These are phyloP conservation scores for Dillenia turbinata DNA, from an alignment of 164 flowering plant species.

Conservation along the genomic window DNA sequence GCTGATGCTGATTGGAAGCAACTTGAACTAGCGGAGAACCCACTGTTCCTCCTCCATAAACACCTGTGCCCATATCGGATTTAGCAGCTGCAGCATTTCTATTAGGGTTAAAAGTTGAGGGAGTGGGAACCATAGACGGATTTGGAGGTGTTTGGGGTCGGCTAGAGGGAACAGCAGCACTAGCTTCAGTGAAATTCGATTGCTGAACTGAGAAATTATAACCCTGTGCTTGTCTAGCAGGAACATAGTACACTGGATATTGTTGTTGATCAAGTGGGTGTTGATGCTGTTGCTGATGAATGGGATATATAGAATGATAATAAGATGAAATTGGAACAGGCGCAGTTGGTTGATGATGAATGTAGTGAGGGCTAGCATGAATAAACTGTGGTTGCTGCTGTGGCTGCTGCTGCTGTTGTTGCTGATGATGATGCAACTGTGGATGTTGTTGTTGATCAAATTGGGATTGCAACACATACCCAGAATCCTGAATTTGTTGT, in stretches of 20 bases:
- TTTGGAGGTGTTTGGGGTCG: conserved; percentile 50
- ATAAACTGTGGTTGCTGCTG: conserved; percentile 62
- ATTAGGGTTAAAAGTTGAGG: conserved; percentile 38
- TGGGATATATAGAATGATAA: conserved; percentile 56
- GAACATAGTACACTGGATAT: conserved; percentile 56
- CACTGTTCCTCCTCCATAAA: conserved; percentile 50
- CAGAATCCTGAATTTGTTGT: conserved; percentile 53
- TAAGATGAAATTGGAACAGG: conserved; percentile 52
- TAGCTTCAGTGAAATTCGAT: conserved; percentile 36
- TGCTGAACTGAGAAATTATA: conserved; percentile 53
- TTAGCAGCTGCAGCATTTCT: conserved; percentile 40
- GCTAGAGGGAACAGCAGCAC: conserved; percentile 27
- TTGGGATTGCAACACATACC: conserved; percentile 40
- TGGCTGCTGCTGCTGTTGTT: conserved; percentile 20
- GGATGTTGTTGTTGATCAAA: conserved; percentile 16
- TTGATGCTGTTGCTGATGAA: conserved; percentile 38
- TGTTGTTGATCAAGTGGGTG: conserved; percentile 57
- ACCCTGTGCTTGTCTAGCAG: conserved; percentile 52
- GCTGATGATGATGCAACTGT: conserved; percentile 14
- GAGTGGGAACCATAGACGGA: conserved; percentile 27
- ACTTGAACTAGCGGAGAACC: conserved; percentile 51
- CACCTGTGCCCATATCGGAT: conserved; percentile 46
- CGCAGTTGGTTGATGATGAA: conserved; percentile 56
- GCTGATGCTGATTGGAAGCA: conserved; percentile 53
- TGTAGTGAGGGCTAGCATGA: conserved; percentile 59